Base-by-base conservation (phyloP, 495 filamentous ascomycete genomes). In the Staphylotrichum tortipilum region DNA sequence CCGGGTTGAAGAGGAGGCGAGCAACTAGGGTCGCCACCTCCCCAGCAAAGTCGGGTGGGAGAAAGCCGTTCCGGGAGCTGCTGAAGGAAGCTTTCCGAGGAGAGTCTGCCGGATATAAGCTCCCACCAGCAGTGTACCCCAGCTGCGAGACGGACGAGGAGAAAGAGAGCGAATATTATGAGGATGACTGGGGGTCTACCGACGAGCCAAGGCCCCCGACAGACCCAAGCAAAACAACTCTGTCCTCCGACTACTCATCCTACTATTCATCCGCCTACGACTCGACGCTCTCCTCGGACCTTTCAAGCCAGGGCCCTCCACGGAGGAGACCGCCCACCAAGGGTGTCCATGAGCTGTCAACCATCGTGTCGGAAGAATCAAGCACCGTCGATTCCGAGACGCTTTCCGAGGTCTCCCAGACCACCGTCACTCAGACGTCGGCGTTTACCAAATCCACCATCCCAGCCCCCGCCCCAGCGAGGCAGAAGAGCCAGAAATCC, bases 291-390 rank as follows among this genome's bases (percentile, higher is more conserved):
- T 61, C 60, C 5, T 66, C 61, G 8, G 52, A 53, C 8, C 41
- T 44, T 24, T 55, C 58, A 42, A 55, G 51, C 39, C 33, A 61
- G 31, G 40, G 35, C 15, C 52, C 44, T 17, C 37, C 41, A 6
- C 58, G 76, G 1, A 78, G 72, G 59, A 72, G 71, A 37, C 78
- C 76, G 49, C 83, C 85, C 1, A 80, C 72, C 14, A 85, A 77
- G 14, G 81, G 82, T 7, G 57, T 68, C n/a, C 78, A 86, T 56
- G 76, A 78, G 50, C 66, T 89, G 22, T 87, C 86, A n/a, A 88
- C 85, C 0, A 88, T 88, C 45, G 71, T 76, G 8, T 86, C 85
- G 0, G 67, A 70, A 47, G 82, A 84, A 50, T 79, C 79, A 3
- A 79, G 68, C 47, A 73, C 72, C 18, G 50, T 60, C 33, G 68